Evolutionary conservation across 2,329 filamentous ascomycete genomes (phyloP), one percentile per base, ranked within the genome.

Genomic region (Septoria petroselini): DNA sequence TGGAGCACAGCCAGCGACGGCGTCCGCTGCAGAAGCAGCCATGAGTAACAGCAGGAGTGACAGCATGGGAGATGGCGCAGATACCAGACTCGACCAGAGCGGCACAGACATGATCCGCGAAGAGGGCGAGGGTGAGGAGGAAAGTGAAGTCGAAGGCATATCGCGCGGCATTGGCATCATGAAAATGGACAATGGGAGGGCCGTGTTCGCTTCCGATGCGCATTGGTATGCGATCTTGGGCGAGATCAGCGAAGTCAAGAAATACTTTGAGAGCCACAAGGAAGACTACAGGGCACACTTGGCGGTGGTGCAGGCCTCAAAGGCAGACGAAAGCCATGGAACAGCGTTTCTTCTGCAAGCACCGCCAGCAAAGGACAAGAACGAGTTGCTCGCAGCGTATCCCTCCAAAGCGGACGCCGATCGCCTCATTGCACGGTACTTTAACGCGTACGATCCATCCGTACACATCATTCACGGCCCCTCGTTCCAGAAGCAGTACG

Each of bases 221-320:
- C 75, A 77, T 62, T 77, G 75, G 74, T 76, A 75, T 55, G 73
- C 75, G 5, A 76, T 77, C 39, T 55, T 77, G 19, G 72, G 73
- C 43, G 75, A 85, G 79, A 93, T 98, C 57, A 78, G 88, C 7
- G 93, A 98, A 72, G 91, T 98, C 19, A 95, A 91, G 66, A 91
- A 85, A 60, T 96, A 93, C 71, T 97, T 95, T 63, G 72, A 73
- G 14, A 82, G 79, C 29, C 89, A 96, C 70, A 94, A 93, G 68
- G 91, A 93, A 65, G 90, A 96, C 58, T 78, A 91, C 52, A 88
- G 94, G 65, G 84, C 83, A 51, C 90, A 91, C 33, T 83, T 88
- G 60, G 83, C 87, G 61, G 85, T 83, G 61, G 83, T 95, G 43
- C 80, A 84, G 65, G 81, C 81, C 37, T 81, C 81, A 31, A 88